These are phyloP conservation scores for Diddensiella santjacobensis DNA, from an alignment of 805 yeast genomes.

Conservation along the genomic window DNA sequence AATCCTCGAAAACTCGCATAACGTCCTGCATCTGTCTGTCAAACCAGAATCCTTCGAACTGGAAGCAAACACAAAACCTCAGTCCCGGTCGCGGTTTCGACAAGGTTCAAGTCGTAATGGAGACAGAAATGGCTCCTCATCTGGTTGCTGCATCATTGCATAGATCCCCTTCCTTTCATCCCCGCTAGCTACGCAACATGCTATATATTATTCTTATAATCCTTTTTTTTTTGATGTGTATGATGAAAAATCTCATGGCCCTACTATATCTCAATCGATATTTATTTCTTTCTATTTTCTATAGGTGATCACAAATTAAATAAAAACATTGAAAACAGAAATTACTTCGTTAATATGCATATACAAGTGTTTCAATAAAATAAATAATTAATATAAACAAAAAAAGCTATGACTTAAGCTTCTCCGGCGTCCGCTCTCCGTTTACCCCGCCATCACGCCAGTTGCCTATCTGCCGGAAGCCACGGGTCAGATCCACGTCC, in stretches of 20 bases:
- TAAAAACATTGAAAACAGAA: too few relatives aligned
- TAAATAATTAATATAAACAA: too few relatives aligned
- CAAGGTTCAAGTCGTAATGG: conserved; percentile 1
- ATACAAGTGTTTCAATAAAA: too few relatives aligned
- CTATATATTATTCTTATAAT: too few relatives aligned
- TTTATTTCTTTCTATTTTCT: too few relatives aligned
- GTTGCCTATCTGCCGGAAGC: conserved; percentile 36
- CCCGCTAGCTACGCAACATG: too few relatives aligned
- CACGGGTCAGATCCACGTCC: conserved; percentile 47
- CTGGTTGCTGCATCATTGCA: conserved; percentile 18
- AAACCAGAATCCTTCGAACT: conserved; percentile 30
- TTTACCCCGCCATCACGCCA: conserved; percentile 22
- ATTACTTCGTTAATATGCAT: too few relatives aligned
- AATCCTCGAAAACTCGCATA: conserved; percentile 19
- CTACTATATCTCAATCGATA: too few relatives aligned
- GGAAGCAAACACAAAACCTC: conserved; percentile 14
- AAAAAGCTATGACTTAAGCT: conserved; percentile 10
- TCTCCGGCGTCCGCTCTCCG: conserved; percentile 19
- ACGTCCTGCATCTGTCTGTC: conserved; percentile 32
- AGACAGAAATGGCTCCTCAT: conserved; percentile 1
- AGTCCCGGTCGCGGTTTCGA: conserved; percentile 6
- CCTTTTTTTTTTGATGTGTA: too few relatives aligned
- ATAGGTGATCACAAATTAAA: too few relatives aligned
- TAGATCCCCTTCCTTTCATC: neutral
- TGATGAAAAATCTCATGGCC: too few relatives aligned